Conservation (phyloP, 331 rosid genomes). For the Acacia concinna region DNA sequence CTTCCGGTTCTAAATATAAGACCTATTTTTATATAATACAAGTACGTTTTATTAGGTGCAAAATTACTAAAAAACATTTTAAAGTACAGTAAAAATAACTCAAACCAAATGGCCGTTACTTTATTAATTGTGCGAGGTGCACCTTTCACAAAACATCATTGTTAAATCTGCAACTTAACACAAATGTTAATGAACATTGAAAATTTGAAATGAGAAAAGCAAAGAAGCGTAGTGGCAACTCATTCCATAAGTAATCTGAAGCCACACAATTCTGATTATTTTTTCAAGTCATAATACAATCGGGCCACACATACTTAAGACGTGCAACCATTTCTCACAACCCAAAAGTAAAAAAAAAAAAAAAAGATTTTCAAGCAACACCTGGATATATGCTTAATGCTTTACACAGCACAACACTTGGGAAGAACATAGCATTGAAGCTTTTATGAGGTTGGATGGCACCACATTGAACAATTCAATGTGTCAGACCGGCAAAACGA, state of each 20-base stretch:
- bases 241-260: constrained; percentile 28
- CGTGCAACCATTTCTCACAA: constrained; percentile 34
- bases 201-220: constrained; percentile 3
- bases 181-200: constrained; percentile 29
- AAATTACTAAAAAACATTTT: no score
- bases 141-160: no score
- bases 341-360: constrained; percentile 16
- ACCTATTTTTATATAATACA: no score
- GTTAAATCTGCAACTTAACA: no score
- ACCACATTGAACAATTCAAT: neutral
- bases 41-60: no score
- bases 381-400: constrained; percentile 27
- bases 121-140: no score
- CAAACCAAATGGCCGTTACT: no score
- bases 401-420: constrained; percentile 40
- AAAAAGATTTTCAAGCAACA: constrained; percentile 25
- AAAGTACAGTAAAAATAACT: no score
- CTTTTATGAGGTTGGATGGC: neutral
- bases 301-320: constrained; percentile 35
- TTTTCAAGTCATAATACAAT: constrained; percentile 51
- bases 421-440: constrained; percentile 9
- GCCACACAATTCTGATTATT: constrained; percentile 19
- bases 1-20: no score
- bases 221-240: constrained; percentile 30
- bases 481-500: neutral